Percentiles rank a stretch among this genome's conserved stretches.
These are phyloP conservation scores for Solanum corneliomulleri DNA, from an alignment of 257 asterid genomes.

Conservation along the genomic window DNA sequence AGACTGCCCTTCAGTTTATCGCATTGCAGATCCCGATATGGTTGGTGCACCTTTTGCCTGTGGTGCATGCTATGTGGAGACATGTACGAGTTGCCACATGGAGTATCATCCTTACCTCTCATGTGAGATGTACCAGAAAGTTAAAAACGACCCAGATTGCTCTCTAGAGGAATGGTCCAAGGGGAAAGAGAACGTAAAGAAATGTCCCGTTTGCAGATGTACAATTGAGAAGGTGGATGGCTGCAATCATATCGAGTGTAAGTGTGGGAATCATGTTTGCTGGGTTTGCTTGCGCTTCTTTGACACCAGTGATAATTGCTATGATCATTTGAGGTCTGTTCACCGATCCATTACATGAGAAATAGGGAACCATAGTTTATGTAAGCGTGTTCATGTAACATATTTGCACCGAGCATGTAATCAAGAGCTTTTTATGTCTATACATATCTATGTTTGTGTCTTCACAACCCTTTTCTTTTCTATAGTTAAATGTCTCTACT, in stretches of 20 bases:
- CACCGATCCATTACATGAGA: conserved; percentile 33
- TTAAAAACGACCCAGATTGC: conserved; percentile 66
- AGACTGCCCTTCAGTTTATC: conserved; percentile 80
- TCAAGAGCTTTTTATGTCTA: background rate
- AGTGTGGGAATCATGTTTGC: conserved; percentile 78
- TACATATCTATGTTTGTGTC: background rate
- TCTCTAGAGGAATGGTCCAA: conserved; percentile 70
- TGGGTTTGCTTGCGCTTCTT: conserved; percentile 70
- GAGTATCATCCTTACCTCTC: conserved; percentile 65
- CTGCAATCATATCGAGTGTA: conserved; percentile 78
- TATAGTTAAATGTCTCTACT: background rate
- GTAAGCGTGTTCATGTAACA: background rate
- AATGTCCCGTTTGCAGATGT: conserved; percentile 59
- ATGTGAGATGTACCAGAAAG: conserved; percentile 56
- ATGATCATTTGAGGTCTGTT: conserved; percentile 51
- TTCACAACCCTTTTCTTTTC: background rate
- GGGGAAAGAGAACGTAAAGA: conserved; percentile 67
- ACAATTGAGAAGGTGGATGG: conserved; percentile 89
- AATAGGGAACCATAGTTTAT: background rate
- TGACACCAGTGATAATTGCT: conserved; percentile 48
- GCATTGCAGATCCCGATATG: conserved; percentile 22
- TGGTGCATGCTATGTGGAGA: conserved; percentile 68
- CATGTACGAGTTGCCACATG: conserved; percentile 79
- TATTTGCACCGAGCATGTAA: background rate
- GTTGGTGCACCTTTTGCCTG: conserved; percentile 35